phyloP scores from a whole-genome alignment of 1,139 yeast genomes.

The Yamadazyma pseudoaaseri region DNA sequence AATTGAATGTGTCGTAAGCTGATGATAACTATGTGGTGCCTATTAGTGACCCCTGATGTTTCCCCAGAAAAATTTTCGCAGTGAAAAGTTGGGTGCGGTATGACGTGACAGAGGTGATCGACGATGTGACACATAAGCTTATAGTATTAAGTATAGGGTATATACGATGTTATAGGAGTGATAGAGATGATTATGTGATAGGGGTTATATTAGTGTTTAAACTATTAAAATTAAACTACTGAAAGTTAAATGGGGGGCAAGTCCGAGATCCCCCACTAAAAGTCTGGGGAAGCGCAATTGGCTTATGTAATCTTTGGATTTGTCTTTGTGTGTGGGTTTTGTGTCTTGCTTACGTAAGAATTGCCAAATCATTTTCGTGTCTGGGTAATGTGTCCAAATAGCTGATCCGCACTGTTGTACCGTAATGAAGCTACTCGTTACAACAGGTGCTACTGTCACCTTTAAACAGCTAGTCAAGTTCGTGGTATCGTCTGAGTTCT shows the following conservation, averaged over 20 bases:
- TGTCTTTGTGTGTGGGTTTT: too few relatives aligned
- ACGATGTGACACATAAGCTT: too few relatives aligned
- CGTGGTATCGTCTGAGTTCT: slow-evolving; percentile 34
- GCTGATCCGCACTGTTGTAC: too few relatives aligned
- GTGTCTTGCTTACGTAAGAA: too few relatives aligned
- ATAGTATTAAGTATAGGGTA: background rate
- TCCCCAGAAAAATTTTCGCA: slow-evolving; percentile 3
- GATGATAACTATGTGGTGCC: background rate
- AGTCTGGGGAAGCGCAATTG: background rate
- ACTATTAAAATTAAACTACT: too few relatives aligned
- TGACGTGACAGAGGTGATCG: background rate
- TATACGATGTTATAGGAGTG: background rate
- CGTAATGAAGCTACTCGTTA: slow-evolving; percentile 16
- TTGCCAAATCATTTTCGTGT: too few relatives aligned
- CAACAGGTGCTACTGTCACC: slow-evolving; percentile 88
- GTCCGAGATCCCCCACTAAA: background rate
- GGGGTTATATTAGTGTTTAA: background rate
- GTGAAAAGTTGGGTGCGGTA: slow-evolving; percentile 1
- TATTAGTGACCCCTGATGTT: slow-evolving; percentile 1
- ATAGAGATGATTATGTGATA: background rate
- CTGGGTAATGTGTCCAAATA: too few relatives aligned
- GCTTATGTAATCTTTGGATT: background rate
- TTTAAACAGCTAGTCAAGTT: slow-evolving; percentile 54
- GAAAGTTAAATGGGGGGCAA: background rate
- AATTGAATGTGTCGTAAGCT: background rate